Evolutionary conservation across 129 eudicot genomes (phyloP).

Genomic region (Pulicaria dysenterica): DNA sequence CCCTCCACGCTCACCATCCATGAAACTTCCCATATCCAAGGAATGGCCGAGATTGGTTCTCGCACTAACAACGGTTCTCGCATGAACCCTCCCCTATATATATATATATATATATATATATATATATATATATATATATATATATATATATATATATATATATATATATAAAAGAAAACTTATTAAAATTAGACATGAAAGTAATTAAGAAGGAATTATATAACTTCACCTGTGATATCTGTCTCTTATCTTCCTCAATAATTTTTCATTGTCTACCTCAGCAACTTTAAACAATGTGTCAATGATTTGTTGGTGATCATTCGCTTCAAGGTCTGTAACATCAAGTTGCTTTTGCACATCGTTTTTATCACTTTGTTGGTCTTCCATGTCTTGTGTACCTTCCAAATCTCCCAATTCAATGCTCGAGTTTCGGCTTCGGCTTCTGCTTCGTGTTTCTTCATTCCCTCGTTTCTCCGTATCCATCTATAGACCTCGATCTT

Average conservation of each 20-base stretch:
- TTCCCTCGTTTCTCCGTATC: constrained; percentile 13
- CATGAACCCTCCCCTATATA: too few species aligned
- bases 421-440: constrained; percentile 12
- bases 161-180: too few species aligned
- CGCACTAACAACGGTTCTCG: too few species aligned
- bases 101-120: too few species aligned
- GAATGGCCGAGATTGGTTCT: too few species aligned
- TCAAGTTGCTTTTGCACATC: constrained; percentile 37
- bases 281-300: constrained; percentile 59
- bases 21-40: too few species aligned
- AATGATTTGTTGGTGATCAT: constrained; percentile 57
- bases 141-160: too few species aligned
- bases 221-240: constrained; percentile 54
- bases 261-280: constrained; percentile 75
- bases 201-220: constrained; percentile 17
- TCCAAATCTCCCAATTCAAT: constrained; percentile 18
- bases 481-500: background rate
- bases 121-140: too few species aligned
- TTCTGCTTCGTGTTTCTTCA: constrained; percentile 24
- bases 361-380: constrained; percentile 20
- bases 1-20: too few species aligned
- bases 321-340: constrained; percentile 45
- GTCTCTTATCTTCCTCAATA: constrained; percentile 54
- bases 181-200: constrained; percentile 4
- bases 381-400: constrained; percentile 30